phyloP scores from a whole-genome alignment of 352 stramenopile genomes.

The Phytophthora pseudosyringae region DNA sequence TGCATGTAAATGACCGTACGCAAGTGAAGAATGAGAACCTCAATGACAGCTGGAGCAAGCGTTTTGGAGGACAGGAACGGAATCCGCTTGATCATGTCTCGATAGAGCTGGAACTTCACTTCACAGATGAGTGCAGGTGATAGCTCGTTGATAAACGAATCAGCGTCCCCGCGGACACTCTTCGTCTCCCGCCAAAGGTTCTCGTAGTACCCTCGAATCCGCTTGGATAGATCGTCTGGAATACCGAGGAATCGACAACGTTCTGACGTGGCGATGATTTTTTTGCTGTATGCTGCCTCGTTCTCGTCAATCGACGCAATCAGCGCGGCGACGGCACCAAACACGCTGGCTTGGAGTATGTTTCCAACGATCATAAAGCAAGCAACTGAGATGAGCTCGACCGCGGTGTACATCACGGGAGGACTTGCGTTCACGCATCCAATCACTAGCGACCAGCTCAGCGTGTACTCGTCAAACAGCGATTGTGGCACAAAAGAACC shows the following conservation, averaged over 20 bases:
- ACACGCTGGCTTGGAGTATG: conserved; percentile 69
- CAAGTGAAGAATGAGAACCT: conserved; percentile 82
- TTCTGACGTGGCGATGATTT: conserved; percentile 66
- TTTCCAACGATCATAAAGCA: conserved; percentile 76
- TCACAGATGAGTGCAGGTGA: conserved; percentile 74
- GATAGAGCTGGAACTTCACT: conserved; percentile 82
- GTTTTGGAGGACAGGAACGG: conserved; percentile 69
- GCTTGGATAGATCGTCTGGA: conserved; percentile 47
- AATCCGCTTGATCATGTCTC: conserved; percentile 79
- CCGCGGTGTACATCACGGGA: conserved; percentile 51
- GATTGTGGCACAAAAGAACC: conserved; percentile 23
- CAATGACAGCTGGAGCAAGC: conserved; percentile 68
- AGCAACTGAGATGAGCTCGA: conserved; percentile 58
- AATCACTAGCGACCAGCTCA: conserved; percentile 65
- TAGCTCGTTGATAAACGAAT: conserved; percentile 79
- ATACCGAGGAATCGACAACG: conserved; percentile 73
- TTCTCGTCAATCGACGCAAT: conserved; percentile 73
- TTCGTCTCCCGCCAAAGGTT: conserved; percentile 74
- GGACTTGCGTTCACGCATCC: conserved; percentile 69
- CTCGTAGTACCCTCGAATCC: conserved; percentile 71
- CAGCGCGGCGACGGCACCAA: conserved; percentile 64
- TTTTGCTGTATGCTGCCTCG: conserved; percentile 70
- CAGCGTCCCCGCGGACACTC: conserved; percentile 58
- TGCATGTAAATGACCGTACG: conserved; percentile 87
- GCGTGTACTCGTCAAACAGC: conserved; percentile 51